Percentiles rank a stretch among this genome's conserved stretches.
Conservation (phyloP, 768 basidiomycete species). For the Naematelia aurantialba region DNA sequence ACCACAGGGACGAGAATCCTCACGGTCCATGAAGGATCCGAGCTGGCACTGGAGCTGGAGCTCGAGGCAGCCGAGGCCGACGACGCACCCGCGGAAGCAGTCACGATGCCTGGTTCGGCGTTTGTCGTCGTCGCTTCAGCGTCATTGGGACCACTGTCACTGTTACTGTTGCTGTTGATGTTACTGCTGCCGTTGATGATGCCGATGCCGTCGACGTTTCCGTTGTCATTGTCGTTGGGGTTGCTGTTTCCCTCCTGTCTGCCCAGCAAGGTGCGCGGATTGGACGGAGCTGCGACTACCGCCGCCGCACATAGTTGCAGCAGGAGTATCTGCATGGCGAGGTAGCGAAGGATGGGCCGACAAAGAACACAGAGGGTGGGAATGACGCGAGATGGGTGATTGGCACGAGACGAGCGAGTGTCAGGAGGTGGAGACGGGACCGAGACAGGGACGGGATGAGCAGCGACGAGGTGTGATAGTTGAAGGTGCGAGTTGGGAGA, state of each 20-base stretch:
- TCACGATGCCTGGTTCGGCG: too few relatives aligned
- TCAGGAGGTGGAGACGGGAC: too few relatives aligned
- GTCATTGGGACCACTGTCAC: too few relatives aligned
- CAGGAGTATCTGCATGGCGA: neutral
- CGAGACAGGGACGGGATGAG: too few relatives aligned
- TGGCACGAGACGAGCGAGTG: too few relatives aligned
- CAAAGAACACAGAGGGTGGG: neutral
- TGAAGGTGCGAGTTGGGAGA: too few relatives aligned
- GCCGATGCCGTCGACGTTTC: neutral
- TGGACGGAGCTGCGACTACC: neutral
- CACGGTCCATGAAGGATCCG: conserved; percentile 5
- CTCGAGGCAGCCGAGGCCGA: neutral
- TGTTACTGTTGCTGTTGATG: conserved; percentile 2
- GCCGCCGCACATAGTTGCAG: neutral
- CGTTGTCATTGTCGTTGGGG: too few relatives aligned
- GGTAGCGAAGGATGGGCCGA: neutral
- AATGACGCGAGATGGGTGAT: too few relatives aligned
- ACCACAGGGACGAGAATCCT: conserved; percentile 19
- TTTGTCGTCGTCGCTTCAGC: too few relatives aligned
- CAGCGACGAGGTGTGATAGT: too few relatives aligned
- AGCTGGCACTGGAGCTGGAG: conserved; percentile 4
- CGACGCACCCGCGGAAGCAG: neutral
- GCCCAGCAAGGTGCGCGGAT: neutral
- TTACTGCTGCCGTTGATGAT: neutral
- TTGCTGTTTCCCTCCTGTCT: neutral